Base-by-base conservation (phyloP, 1,284 basidiomycete species). In the Marasmius tenuissimus region DNA sequence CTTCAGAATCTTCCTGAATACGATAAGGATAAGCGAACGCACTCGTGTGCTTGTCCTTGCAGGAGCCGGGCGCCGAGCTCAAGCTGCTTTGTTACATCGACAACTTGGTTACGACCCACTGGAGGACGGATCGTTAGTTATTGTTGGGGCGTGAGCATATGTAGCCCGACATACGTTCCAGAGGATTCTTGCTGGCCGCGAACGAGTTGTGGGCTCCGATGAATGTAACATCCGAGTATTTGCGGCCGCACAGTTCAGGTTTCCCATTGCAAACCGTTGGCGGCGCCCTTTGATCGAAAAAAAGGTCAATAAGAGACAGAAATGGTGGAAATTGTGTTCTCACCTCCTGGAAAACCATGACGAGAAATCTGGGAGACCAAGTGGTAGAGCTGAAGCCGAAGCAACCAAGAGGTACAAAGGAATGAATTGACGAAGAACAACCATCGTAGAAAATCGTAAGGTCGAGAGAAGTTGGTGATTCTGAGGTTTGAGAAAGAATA, bases 141-240 rank as follows among this genome's bases (percentile, higher is more conserved):
- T 34, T 35, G 18, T 10, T 18, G 12, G 11, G 11, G 2, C 27
- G 4, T 14, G 27, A 11, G 11, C n/a, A 38, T 8, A 14, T 12
- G n/a, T 8, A 18, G 8, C 9, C 2, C 45, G 0, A 76, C 81
- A 49, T 63, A 84, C 84, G 73, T 9, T 73, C 75, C n/a, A 85
- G 64, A 16, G 81, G 78, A 66, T 86, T 78, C 0, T 66, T 63
- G 67, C 79, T 82, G 66, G 85, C 85, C 2, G 85, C 86, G 67
- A 86, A 91, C 8, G 85, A 87, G 73, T 93, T 83, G 72, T 93
- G 90, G 6, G 89, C 82, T 53, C 88, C 89, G 27, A 91, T 67
- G 68, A 84, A 87, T 0, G 88, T 90, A 33, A 82, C 75, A 63
- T 85, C 85, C 6, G 79, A 83, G 72, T 91, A 93, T 33, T 73